These are phyloP conservation scores for Ichthyophthirius multifiliis DNA, from an alignment of 169 alveolate genomes.

Conservation along the genomic window DNA sequence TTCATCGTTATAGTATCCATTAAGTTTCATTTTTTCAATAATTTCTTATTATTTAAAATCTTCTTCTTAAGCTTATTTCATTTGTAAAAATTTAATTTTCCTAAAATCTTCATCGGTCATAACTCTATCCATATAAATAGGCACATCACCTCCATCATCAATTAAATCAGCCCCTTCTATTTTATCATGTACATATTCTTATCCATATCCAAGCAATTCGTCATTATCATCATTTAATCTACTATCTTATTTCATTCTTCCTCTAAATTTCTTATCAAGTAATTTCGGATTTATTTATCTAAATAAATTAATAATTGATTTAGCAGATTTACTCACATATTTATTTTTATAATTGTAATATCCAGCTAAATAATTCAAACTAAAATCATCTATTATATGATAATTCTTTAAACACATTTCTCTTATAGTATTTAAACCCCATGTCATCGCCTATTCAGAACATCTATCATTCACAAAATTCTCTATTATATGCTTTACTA, in stretches of 20 bases:
- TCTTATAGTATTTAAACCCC: conserved; percentile 33
- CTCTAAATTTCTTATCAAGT: conserved; percentile 35
- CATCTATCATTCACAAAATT: conserved; percentile 37
- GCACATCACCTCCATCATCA: conserved; percentile 16
- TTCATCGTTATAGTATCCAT: background rate
- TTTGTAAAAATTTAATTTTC: conserved; percentile 27
- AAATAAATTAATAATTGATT: conserved; percentile 23
- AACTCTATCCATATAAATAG: conserved; percentile 8
- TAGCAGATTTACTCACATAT: conserved; percentile 41
- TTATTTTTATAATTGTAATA: conserved; percentile 35
- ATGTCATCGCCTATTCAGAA: conserved; percentile 27
- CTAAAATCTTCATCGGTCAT: conserved; percentile 45
- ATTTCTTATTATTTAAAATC: background rate
- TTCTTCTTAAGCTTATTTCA: conserved; percentile 16
- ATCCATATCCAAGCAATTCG: background rate
- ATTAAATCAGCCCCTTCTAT: conserved; percentile 16
- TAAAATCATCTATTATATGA: conserved; percentile 3
- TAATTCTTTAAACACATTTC: conserved; percentile 25
- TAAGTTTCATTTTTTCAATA: background rate
- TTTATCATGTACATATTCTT: background rate
- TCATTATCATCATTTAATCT: conserved; percentile 29
- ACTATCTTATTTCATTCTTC: conserved; percentile 12
- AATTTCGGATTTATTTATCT: conserved; percentile 32
- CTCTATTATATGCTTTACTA: conserved; percentile 25
- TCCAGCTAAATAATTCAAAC: conserved; percentile 16